These are phyloP conservation scores for Coniosporium apollinis DNA, from an alignment of 495 filamentous ascomycete species.

Conservation along the genomic window DNA sequence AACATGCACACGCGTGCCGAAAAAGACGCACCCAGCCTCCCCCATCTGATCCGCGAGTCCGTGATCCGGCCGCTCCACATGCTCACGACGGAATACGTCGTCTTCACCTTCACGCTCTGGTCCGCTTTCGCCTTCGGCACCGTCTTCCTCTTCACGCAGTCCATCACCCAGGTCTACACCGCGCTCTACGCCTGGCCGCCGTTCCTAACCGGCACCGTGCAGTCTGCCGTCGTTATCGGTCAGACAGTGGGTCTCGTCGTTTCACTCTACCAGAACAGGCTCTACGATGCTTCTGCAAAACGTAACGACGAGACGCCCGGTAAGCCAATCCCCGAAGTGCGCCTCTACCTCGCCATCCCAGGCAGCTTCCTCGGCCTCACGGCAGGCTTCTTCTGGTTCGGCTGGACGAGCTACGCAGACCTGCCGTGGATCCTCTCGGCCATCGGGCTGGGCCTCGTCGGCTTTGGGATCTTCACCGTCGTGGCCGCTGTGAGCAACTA, in stretches of 20 bases:
- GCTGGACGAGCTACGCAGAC: slow-evolving; percentile 11
- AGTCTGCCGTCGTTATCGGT: slow-evolving; percentile 19
- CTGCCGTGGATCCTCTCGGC: slow-evolving; percentile 16
- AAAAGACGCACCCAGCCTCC: slow-evolving; percentile 13
- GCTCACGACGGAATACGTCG: slow-evolving; percentile 36
- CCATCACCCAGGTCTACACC: slow-evolving; percentile 17
- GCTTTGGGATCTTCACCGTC: slow-evolving; percentile 14
- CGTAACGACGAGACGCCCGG: slow-evolving; percentile 13
- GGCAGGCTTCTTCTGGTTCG: slow-evolving; percentile 17
- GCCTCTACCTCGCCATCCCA: slow-evolving; percentile 12
- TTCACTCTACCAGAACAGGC: slow-evolving; percentile 9
- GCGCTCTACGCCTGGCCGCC: slow-evolving; percentile 15
- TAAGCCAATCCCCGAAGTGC: slow-evolving; percentile 15
- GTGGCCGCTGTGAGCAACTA: slow-evolving; percentile 17
- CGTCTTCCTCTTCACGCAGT: slow-evolving; percentile 29
- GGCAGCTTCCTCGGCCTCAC: slow-evolving; percentile 14
- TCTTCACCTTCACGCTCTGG: slow-evolving; percentile 33
- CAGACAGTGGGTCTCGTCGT: slow-evolving; percentile 17
- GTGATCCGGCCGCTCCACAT: slow-evolving; percentile 28
- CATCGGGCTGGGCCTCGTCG: slow-evolving; percentile 12
- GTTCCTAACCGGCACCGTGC: slow-evolving; percentile 17
- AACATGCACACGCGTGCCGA: slow-evolving; percentile 25
- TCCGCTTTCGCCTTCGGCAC: slow-evolving; percentile 35
- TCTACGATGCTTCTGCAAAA: slow-evolving; percentile 13
- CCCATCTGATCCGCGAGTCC: slow-evolving; percentile 13